A percentile compares a stretch with the other conserved stretches of the same genome.
phyloP scores from a whole-genome alignment of 495 filamentous ascomycete genomes.

The Aspergillus conjunctus region DNA sequence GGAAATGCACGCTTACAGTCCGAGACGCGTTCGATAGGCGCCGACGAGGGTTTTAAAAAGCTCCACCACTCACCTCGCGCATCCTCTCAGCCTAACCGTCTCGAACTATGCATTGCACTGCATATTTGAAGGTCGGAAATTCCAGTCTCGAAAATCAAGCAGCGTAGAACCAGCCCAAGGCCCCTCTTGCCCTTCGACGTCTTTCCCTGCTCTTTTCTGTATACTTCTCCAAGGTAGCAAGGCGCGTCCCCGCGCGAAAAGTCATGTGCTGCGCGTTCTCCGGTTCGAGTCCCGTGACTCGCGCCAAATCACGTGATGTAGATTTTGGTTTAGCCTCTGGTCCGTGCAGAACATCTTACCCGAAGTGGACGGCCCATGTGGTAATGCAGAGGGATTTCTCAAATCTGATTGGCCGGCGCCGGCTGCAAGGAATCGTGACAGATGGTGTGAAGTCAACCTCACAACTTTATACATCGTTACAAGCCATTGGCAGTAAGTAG shows the following conservation, averaged over 20 bases:
- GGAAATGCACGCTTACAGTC: conserved; percentile 52
- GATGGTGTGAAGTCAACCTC: not conserved
- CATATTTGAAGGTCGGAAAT: conserved; percentile 4
- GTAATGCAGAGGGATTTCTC: conserved; percentile 16
- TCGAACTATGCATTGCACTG: conserved; percentile 23
- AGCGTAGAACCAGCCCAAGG: not conserved
- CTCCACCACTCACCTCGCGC: conserved; percentile 38
- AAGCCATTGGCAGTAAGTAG: not conserved
- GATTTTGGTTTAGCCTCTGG: conserved; percentile 4
- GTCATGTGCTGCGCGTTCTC: conserved; percentile 26
- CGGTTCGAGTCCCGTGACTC: conserved; percentile 29
- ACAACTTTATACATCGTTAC: not conserved
- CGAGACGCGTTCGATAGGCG: conserved; percentile 54
- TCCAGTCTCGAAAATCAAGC: not conserved
- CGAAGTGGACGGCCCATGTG: conserved; percentile 23
- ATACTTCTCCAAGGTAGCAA: conserved; percentile 6
- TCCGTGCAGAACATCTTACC: conserved; percentile 17
- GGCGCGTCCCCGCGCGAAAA: conserved; percentile 27
- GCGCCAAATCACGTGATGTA: conserved; percentile 26
- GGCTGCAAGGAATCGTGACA: conserved; percentile 15
- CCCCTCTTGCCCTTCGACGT: not conserved
- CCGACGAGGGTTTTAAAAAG: conserved; percentile 34
- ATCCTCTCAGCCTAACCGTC: conserved; percentile 21
- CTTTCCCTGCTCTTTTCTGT: not conserved
- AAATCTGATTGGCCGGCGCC: conserved; percentile 18